phyloP scores from a whole-genome alignment of 2,329 filamentous ascomycete species.

The Didymella segeticola region DNA sequence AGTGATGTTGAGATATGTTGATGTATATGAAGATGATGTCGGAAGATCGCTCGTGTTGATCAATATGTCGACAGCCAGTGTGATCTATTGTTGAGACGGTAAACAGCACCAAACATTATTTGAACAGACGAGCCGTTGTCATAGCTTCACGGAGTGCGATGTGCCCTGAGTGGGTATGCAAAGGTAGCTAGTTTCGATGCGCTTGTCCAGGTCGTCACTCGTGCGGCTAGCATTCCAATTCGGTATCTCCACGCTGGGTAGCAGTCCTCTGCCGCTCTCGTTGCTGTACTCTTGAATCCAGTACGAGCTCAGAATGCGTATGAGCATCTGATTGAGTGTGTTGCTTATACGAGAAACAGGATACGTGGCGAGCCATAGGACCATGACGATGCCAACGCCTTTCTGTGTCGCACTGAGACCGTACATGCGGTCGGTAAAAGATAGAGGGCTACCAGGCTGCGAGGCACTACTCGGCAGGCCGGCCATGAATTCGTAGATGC shows the following conservation, averaged over 20 bases:
- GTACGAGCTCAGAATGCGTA: constrained; percentile 12
- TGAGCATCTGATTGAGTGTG: constrained; percentile 15
- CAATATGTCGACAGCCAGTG: too few relatives aligned
- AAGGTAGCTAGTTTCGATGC: background rate
- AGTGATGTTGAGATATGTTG: too few relatives aligned
- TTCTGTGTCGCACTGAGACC: constrained; percentile 25
- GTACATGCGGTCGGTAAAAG: background rate
- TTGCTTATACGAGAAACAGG: constrained; percentile 25
- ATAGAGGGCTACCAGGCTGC: background rate
- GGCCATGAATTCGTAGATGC: constrained; percentile 23
- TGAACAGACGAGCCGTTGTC: background rate
- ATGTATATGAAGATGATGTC: too few relatives aligned
- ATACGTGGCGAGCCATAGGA: constrained; percentile 29
- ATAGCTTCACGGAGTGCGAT: background rate
- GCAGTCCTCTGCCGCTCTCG: constrained; percentile 10
- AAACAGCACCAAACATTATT: background rate
- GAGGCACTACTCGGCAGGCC: background rate
- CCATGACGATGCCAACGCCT: constrained; percentile 14
- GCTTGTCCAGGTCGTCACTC: background rate
- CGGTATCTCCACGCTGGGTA: constrained; percentile 33
- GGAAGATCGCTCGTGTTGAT: too few relatives aligned
- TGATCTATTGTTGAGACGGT: too few relatives aligned
- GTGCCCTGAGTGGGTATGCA: background rate
- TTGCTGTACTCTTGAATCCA: constrained; percentile 27
- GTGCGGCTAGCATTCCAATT: background rate